Conservation (phyloP, 2,329 filamentous ascomycete species). For the Fusarium abutilonis region DNA sequence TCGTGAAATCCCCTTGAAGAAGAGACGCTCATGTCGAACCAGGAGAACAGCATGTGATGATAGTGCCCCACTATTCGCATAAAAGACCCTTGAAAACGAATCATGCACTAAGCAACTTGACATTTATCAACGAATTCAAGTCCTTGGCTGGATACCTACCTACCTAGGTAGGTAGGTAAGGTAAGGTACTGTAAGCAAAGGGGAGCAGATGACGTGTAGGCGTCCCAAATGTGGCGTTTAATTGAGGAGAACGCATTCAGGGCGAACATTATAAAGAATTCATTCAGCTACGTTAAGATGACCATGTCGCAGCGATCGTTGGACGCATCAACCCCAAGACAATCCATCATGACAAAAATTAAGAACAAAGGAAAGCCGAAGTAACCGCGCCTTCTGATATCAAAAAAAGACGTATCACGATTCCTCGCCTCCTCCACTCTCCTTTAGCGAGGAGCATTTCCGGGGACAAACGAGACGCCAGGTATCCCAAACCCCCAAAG, state of each 20-base stretch:
- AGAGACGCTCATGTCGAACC: background rate
- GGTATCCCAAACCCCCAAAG: conserved; percentile 48
- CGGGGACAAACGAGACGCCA: conserved; percentile 50
- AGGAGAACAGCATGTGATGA: conserved; percentile 15
- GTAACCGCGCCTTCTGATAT: conserved; percentile 55
- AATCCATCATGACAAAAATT: conserved; percentile 52
- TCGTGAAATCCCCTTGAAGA: background rate
- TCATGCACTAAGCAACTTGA: conserved; percentile 15
- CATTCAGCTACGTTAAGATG: conserved; percentile 54
- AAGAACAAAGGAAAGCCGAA: conserved; percentile 55
- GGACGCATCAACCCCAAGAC: conserved; percentile 51
- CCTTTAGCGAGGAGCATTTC: conserved; percentile 49
- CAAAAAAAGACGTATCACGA: conserved; percentile 51
- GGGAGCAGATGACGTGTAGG: conserved; percentile 30
- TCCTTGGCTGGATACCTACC: background rate
- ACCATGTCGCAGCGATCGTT: conserved; percentile 52
- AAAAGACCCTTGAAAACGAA: conserved; percentile 26
- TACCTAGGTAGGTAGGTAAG: background rate
- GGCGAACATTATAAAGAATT: conserved; percentile 50
- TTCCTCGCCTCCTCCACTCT: conserved; percentile 50
- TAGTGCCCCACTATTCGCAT: conserved; percentile 21
- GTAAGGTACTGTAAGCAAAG: background rate
- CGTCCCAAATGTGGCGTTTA: conserved; percentile 18
- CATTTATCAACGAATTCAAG: conserved; percentile 2
- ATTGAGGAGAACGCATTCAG: conserved; percentile 4